phyloP scores from a whole-genome alignment of 2,329 filamentous ascomycete species.

The Apiospora saccharicola region DNA sequence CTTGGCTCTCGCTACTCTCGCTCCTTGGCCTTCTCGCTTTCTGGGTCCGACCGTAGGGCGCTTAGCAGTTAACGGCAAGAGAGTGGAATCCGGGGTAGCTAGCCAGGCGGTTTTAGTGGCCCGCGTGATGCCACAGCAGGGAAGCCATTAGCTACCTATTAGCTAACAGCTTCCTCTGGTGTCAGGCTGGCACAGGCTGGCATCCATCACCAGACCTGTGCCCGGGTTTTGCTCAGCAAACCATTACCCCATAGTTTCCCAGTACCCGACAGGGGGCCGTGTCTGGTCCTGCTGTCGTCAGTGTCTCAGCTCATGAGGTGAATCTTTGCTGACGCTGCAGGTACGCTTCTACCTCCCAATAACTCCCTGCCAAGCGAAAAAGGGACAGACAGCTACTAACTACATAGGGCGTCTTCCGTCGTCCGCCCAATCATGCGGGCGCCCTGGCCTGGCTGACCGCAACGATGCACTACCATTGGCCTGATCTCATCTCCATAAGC shows the following conservation, averaged over 20 bases:
- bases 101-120: neutral
- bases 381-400: neutral
- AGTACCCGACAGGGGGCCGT: neutral
- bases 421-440: neutral
- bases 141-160: slow-evolving; percentile 27
- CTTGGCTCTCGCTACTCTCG: slow-evolving; percentile 24
- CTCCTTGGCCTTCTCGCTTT: neutral
- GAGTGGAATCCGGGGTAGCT: slow-evolving; percentile 29
- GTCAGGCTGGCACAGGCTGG: neutral
- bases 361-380: neutral
- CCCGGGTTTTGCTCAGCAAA: slow-evolving; percentile 26
- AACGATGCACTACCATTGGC: slow-evolving; percentile 4
- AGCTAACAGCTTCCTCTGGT: slow-evolving; percentile 24
- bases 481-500: neutral
- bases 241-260: slow-evolving; percentile 28
- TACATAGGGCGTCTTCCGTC: neutral
- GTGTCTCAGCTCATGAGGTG: neutral
- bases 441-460: slow-evolving; percentile 18
- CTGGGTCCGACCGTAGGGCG: slow-evolving; percentile 26
- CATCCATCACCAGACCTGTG: slow-evolving; percentile 25
- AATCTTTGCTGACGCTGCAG: slow-evolving; percentile 16
- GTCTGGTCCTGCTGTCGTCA: slow-evolving; percentile 1
- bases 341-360: neutral
- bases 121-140: slow-evolving; percentile 28
- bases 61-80: slow-evolving; percentile 31